Evolutionary conservation across 805 yeast genomes (phyloP).

Genomic region (Ogataea angusta): DNA sequence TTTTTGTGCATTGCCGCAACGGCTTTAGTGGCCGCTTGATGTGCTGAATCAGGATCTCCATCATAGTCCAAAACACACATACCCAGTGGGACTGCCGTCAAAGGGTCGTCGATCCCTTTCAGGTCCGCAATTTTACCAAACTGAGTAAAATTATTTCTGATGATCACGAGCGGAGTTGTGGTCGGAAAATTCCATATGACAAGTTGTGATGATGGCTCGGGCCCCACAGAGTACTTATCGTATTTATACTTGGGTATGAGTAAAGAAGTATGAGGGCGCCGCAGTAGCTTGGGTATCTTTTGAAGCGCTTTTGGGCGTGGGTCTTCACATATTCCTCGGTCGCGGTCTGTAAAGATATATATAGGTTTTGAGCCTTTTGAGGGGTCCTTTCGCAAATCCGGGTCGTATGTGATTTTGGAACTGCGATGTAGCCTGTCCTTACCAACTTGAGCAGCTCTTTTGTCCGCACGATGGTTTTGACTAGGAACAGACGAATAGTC

Average conservation of each 20-base stretch:
- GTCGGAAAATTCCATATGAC: conserved; percentile 66
- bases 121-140: conserved; percentile 64
- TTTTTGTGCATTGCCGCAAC: conserved; percentile 37
- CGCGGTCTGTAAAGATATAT: conserved; percentile 35
- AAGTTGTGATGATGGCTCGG: conserved; percentile 67
- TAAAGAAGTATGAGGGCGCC: conserved; percentile 8
- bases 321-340: conserved; percentile 26
- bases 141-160: conserved; percentile 52
- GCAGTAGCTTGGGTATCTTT: conserved; percentile 10
- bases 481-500: conserved; percentile 14
- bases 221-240: conserved; percentile 73
- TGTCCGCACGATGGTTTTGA: conserved; percentile 22
- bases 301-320: conserved; percentile 18
- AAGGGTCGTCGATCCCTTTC: conserved; percentile 62
- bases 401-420: conserved; percentile 48
- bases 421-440: conserved; percentile 7
- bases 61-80: conserved; percentile 61
- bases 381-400: conserved; percentile 41
- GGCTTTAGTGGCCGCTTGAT: conserved; percentile 44
- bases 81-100: conserved; percentile 76
- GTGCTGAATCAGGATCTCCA: conserved; percentile 51
- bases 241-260: conserved; percentile 39
- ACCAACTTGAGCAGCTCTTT: background rate
- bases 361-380: conserved; percentile 31
- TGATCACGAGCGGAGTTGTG: conserved; percentile 42